Evolutionary conservation across 2,329 filamentous ascomycete genomes (phyloP).

Genomic region (Arthrobotrys iridis): DNA sequence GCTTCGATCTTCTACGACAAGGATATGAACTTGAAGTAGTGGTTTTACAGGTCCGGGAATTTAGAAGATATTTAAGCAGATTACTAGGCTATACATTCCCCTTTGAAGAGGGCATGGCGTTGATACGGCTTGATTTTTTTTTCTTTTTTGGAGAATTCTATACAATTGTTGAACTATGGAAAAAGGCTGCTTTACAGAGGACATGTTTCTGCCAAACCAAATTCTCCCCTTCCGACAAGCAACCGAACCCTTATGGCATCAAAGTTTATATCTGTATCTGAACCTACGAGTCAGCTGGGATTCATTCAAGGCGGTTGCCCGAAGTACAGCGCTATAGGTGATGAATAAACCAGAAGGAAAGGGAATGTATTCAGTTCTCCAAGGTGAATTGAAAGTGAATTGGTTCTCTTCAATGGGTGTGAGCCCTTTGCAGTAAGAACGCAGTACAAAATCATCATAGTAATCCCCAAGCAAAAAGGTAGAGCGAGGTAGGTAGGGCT

Average conservation of each 20-base stretch:
- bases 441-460: slow-evolving; percentile 60
- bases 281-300: not conserved
- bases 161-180: not conserved
- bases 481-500: not conserved
- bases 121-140: not conserved
- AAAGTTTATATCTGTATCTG: slow-evolving; percentile 12
- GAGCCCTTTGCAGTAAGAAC: slow-evolving; percentile 51
- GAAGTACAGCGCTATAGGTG: not conserved
- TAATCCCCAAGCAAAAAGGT: slow-evolving; percentile 8
- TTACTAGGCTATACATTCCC: not conserved
- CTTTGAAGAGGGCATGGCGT: slow-evolving; percentile 1
- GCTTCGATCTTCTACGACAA: slow-evolving; percentile 46
- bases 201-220: not conserved
- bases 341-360: not conserved
- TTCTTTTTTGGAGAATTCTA: slow-evolving; percentile 4
- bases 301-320: not conserved
- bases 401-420: slow-evolving; percentile 60
- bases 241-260: not conserved
- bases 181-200: not conserved
- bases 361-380: slow-evolving; percentile 60
- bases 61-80: not conserved
- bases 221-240: not conserved
- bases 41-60: not conserved
- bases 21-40: slow-evolving; percentile 39
- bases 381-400: slow-evolving; percentile 61